phyloP scores from a whole-genome alignment of 2,329 filamentous ascomycete genomes.

The Exophiala bonariae region DNA sequence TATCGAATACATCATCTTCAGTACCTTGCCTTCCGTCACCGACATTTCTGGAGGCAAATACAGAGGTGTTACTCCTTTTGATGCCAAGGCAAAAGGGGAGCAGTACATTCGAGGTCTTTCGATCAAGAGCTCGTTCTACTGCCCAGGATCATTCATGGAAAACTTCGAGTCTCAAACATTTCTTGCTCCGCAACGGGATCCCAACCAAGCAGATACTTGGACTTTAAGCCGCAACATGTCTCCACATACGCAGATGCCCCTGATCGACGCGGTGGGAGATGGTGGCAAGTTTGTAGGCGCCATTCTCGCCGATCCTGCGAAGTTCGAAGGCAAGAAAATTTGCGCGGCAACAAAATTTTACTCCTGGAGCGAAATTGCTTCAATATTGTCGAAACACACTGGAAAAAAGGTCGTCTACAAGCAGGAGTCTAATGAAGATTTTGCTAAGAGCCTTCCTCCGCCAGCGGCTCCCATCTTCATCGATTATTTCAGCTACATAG shows the following conservation, averaged over 20 bases:
- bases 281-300: conserved; percentile 36
- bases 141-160: conserved; percentile 57
- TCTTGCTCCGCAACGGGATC: conserved; percentile 22
- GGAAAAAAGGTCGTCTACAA: conserved; percentile 39
- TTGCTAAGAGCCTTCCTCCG: conserved; percentile 23
- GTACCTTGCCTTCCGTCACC: conserved; percentile 23
- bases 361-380: conserved; percentile 33
- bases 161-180: conserved; percentile 37
- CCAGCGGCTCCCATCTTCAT: conserved; percentile 17
- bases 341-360: conserved; percentile 37
- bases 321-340: conserved; percentile 35
- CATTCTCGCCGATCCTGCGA: conserved; percentile 37
- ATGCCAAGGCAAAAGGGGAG: conserved; percentile 57
- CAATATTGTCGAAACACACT: conserved; percentile 35
- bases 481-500: conserved; percentile 31
- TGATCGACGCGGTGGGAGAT: conserved; percentile 39
- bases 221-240: conserved; percentile 23
- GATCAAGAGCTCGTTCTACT: conserved; percentile 53
- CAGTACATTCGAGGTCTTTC: conserved; percentile 51
- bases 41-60: conserved; percentile 20
- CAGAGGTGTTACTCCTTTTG: conserved; percentile 48
- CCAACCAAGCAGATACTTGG: conserved; percentile 31
- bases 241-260: conserved; percentile 30
- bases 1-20: conserved; percentile 35
- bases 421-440: conserved; percentile 30